Conservation (phyloP, 2,329 filamentous ascomycete species). For the Helotiales sp. region DNA sequence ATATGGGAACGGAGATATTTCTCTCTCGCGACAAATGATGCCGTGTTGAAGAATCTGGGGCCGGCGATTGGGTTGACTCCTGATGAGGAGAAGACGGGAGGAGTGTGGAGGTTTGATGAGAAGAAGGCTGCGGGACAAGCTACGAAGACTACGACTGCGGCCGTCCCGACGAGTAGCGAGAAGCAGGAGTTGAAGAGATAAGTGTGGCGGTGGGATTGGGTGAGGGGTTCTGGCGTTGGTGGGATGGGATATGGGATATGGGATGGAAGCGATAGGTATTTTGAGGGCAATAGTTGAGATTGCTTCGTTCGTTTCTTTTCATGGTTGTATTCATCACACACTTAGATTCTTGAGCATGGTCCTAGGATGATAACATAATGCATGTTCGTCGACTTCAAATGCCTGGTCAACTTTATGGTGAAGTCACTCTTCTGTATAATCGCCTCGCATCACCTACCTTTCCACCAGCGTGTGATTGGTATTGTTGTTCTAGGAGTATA, state of each 20-base stretch:
- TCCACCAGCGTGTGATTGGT: too few species aligned
- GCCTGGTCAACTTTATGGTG: too few species aligned
- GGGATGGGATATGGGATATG: too few species aligned
- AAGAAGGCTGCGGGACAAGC: constrained; percentile 27
- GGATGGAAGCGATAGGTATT: not conserved
- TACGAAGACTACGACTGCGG: not conserved
- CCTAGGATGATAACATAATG: not conserved
- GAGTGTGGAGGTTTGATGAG: constrained; percentile 68
- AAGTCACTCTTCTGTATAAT: too few species aligned
- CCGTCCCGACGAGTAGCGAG: not conserved
- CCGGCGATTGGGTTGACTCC: constrained; percentile 39
- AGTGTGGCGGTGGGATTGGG: not conserved
- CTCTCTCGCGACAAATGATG: constrained; percentile 49
- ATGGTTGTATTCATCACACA: constrained; percentile 1
- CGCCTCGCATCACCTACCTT: too few species aligned
- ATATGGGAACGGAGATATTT: constrained; percentile 89
- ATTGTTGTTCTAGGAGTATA: too few species aligned
- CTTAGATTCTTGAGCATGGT: not conserved
- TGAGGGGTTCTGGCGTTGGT: too few species aligned
- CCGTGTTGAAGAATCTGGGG: constrained; percentile 42
- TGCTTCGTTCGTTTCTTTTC: not conserved
- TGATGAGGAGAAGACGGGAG: constrained; percentile 65
- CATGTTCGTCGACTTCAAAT: too few species aligned
- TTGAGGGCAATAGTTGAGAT: not conserved
- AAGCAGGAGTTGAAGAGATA: not conserved